These are phyloP conservation scores for Parasitella parasitica DNA, from an alignment of 371 early-diverging fungal species.

Conservation along the genomic window DNA sequence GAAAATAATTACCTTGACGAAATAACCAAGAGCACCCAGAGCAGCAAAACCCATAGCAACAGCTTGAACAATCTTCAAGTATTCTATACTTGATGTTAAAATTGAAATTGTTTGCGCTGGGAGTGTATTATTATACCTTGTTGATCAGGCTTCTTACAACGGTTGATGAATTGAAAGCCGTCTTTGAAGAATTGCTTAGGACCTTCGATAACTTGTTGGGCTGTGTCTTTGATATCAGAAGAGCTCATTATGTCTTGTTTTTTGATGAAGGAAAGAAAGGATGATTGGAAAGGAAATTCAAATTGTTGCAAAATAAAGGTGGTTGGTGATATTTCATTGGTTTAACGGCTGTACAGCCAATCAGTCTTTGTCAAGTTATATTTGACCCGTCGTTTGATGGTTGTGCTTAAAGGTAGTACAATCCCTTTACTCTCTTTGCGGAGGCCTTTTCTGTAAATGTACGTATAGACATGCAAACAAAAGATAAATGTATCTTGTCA, in stretches of 20 bases:
- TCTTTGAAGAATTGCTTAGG: constrained; percentile 93
- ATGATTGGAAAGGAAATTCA: not conserved
- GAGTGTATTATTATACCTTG: constrained; percentile 61
- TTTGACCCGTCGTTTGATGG: not conserved
- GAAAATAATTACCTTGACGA: constrained; percentile 76
- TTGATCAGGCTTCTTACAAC: constrained; percentile 96
- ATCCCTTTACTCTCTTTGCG: not conserved
- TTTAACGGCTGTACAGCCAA: constrained; percentile 2
- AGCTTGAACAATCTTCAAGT: constrained; percentile 89
- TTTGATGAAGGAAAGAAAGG: constrained; percentile 11
- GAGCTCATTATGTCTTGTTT: constrained; percentile 21
- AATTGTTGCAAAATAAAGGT: not conserved
- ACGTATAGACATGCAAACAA: not conserved
- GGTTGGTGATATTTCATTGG: constrained; percentile 13
- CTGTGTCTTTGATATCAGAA: constrained; percentile 51
- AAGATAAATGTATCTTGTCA: constrained; percentile 50
- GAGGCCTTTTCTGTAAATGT: not conserved
- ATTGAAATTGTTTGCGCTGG: not conserved
- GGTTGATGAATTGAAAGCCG: constrained; percentile 84
- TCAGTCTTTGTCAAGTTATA: constrained; percentile 8
- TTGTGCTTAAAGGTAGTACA: not conserved
- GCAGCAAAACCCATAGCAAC: constrained; percentile 96
- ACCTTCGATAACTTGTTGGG: constrained; percentile 72
- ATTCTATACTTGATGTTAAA: constrained; percentile 63
- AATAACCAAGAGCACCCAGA: constrained; percentile 97